Evolutionary conservation across 305 asterid genomes (phyloP), one percentile per base, ranked within the genome.

Genomic region (Withania somnifera): DNA sequence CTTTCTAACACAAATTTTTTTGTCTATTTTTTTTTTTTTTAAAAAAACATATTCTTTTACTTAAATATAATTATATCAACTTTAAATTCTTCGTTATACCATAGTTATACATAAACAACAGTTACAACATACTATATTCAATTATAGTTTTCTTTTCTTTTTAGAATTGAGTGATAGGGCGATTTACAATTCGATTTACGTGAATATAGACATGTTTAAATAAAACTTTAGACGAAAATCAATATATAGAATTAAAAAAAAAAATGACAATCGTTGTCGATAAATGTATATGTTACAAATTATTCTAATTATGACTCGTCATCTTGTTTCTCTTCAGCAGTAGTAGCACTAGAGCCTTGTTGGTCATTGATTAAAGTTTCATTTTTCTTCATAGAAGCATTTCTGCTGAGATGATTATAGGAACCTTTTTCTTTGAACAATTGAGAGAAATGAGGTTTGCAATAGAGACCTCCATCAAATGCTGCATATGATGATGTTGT

Each of bases 401-500:
- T 80, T 78, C 89, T 90, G 14, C 87, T 89, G 79, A 93, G 91
- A 82, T 93, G 92, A 53, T 81, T 85, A 84, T 92, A 92, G 81
- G 92, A 87, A 4, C 97, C 98, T 81, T 91, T 92, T 82, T 93
- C 94, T 88, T 91, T 93, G 82, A 93, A 93, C 60, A 93, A 84
- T 42, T 93, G 97, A 69, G 95, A 93, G 83, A 93, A 92, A 30
- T 93, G 98, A 30, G 93, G 92, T 79, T 93, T 93, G 94, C 97
- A 94, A 61, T 92, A 92, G 8, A 94, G 90, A 30, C 82, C 79
- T 14, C 98, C 98, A 87, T 94, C 97, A 87, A 94, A 82, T n/a
- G 98, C 94, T 58, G 98, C 98, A 77, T 90, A 94, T 0, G 90
- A 86, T 57, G 98, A 94, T 54, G 97, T 86, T 73, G 94, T 89